Base-by-base conservation (phyloP, 2,329 filamentous ascomycete species). In the Calcarisporium arbuscula region DNA sequence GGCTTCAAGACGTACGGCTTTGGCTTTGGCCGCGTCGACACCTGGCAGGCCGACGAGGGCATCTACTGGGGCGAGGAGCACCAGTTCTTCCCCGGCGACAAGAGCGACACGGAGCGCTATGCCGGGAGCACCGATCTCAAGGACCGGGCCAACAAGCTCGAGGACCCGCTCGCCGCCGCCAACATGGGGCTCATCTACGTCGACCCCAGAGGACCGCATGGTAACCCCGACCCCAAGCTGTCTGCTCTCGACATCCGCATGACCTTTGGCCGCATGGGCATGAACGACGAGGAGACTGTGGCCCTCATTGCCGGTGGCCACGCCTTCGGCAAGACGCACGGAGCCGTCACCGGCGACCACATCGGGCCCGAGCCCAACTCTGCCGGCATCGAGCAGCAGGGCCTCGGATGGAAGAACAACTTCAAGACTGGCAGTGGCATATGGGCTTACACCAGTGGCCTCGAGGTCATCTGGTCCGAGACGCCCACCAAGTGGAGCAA, bases 231-330 rank as follows among this genome's bases (percentile, higher is more conserved):
- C 51, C 79, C 82, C 15, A 58, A 78, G 28, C 78, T 78, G 10
- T 71, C 83, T 3, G 83, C 76, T 23, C 60, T 70, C 39, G 83
- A 88, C 50, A 88, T 87, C 54, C 81, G 81, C 43, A 71, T 68
- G 38, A 85, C 83, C 16, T 88, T 87, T 46, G 69, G 69, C 44
- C 82, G 82, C 56, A 87, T 88, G 82, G 83, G 78, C 43, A 87
- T 88, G 83, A 76, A 84, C 52, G 81, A 87, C 53, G 77, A 84
- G 60, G 83, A 88, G 67, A 88, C 83, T 0, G 82, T 83, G 36
- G 82, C 83, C 11, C 64, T 88, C 25, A 87, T 88, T 53, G 79
- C 79, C 26, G 83, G 83, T 53, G 83, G 83, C 26, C 83, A 88
- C 67, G 71, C 77, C 21, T 85, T 88, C 49, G 83, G 83, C 50